Percentiles rank a stretch among this genome's conserved stretches.
phyloP scores from a whole-genome alignment of 768 basidiomycete genomes.

The Solioccasus polychromus region DNA sequence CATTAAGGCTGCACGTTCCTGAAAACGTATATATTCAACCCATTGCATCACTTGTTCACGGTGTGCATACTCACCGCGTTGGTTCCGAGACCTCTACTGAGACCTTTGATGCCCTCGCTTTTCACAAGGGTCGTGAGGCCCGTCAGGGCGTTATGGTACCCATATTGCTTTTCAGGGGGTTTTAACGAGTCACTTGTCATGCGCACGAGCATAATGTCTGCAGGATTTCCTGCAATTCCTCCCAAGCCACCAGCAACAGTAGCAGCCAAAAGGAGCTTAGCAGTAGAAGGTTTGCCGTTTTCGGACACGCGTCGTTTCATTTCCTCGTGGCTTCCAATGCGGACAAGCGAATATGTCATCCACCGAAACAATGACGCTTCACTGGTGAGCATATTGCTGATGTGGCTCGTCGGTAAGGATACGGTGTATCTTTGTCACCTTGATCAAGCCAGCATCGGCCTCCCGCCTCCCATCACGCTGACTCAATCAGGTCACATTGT shows the following conservation, averaged over 20 bases:
- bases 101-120: constrained; percentile 67
- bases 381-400: too few relatives aligned
- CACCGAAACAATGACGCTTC: constrained; percentile 84
- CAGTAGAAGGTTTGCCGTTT: constrained; percentile 49
- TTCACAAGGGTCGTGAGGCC: constrained; percentile 65
- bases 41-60: background rate
- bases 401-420: background rate
- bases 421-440: background rate
- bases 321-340: constrained; percentile 79
- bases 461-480: too few relatives aligned
- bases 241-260: constrained; percentile 76
- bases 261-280: constrained; percentile 58
- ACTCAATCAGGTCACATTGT: background rate
- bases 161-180: constrained; percentile 69
- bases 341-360: constrained; percentile 88
- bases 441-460: too few relatives aligned
- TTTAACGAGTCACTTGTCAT: constrained; percentile 87
- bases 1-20: constrained; percentile 70
- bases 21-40: constrained; percentile 8
- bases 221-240: constrained; percentile 80
- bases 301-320: constrained; percentile 57
- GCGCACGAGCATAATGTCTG: constrained; percentile 72
- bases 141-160: constrained; percentile 75
- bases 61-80: constrained; percentile 55
- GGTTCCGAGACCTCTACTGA: constrained; percentile 72